A percentile compares a stretch with the other conserved stretches of the same genome.
Evolutionary conservation across 805 yeast genomes (phyloP).

Genomic region (Myxozyma melibiosi): DNA sequence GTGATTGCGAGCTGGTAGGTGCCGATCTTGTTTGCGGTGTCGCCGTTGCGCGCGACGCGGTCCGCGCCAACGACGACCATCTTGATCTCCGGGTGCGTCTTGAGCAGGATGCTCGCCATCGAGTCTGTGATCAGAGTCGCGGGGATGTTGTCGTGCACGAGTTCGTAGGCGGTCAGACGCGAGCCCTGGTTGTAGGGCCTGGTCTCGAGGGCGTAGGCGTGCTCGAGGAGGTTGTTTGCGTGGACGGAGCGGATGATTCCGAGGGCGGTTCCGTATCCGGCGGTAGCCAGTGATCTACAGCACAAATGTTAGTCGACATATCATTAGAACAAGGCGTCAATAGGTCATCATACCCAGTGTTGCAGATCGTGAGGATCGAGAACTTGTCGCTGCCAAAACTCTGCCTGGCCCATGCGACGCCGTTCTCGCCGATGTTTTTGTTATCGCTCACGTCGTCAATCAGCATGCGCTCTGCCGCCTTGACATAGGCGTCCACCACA

Average conservation of each 20-base stretch:
- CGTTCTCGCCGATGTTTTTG: constrained; percentile 74
- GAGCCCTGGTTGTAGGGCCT: constrained; percentile 98
- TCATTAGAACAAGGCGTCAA: not conserved
- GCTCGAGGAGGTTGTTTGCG: constrained; percentile 55
- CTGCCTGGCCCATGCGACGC: constrained; percentile 65
- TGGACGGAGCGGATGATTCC: constrained; percentile 82
- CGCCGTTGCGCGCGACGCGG: constrained; percentile 89
- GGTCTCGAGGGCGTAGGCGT: constrained; percentile 81
- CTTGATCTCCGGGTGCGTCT: constrained; percentile 66
- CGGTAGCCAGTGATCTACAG: constrained; percentile 75
- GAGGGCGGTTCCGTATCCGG: constrained; percentile 96
- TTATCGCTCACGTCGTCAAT: constrained; percentile 81
- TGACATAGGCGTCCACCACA: constrained; percentile 39
- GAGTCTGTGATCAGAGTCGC: constrained; percentile 87
- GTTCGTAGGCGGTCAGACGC: constrained; percentile 86
- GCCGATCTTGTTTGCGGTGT: constrained; percentile 95
- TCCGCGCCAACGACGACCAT: constrained; percentile 95
- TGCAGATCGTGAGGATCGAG: constrained; percentile 87
- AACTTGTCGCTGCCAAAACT: constrained; percentile 60
- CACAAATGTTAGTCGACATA: not conserved
- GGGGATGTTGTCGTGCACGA: constrained; percentile 83
- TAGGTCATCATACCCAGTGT: constrained; percentile 62
- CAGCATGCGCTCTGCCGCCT: constrained; percentile 53
- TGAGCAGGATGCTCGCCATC: constrained; percentile 80
- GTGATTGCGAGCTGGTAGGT: constrained; percentile 84